These are phyloP conservation scores for Lablab purpureus DNA, from an alignment of 306 rosid genomes.

Conservation along the genomic window DNA sequence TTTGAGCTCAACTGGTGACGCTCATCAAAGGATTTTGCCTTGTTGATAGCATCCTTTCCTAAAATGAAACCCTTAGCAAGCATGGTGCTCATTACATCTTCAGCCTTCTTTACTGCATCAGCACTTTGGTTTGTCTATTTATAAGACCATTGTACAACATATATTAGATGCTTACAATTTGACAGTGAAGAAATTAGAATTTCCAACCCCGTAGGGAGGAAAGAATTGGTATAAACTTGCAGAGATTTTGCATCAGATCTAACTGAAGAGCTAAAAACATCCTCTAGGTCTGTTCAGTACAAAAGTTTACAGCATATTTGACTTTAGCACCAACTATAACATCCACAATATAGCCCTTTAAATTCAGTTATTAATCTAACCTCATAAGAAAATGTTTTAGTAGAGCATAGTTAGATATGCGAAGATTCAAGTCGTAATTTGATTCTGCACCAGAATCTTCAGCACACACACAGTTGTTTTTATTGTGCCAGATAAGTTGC, in stretches of 20 bases:
- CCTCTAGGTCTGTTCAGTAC: background rate
- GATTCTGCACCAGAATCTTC: background rate
- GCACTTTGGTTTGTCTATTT: constrained; percentile 56
- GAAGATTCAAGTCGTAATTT: constrained; percentile 16
- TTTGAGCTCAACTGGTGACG: constrained; percentile 67
- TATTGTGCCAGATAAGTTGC: constrained; percentile 6
- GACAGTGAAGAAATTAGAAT: constrained; percentile 25
- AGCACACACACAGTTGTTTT: background rate
- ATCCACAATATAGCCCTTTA: background rate
- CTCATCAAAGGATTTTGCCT: constrained; percentile 78
- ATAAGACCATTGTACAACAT: constrained; percentile 22
- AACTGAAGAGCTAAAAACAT: background rate
- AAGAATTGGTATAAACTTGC: background rate
- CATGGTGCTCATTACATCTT: constrained; percentile 82
- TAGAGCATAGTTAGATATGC: background rate
- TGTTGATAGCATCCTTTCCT: constrained; percentile 80
- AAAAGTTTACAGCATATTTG: background rate
- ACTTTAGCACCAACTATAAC: background rate
- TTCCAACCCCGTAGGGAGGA: constrained; percentile 43
- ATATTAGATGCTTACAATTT: constrained; percentile 31
- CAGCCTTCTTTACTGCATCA: constrained; percentile 65
- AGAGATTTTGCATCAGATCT: constrained; percentile 27
- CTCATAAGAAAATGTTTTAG: background rate
- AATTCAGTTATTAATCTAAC: background rate
- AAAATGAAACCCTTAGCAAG: constrained; percentile 79